Evolutionary conservation across 345 rosid genomes (phyloP).

Genomic region (Arabidopsis thaliana): TAIR10.1 NC_003070.9:11436501-11437000

Average conservation of each 20-base stretch:
- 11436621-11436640: conserved; percentile 24
- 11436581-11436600: conserved; percentile 36
- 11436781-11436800: conserved; percentile 19
- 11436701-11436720: background rate
- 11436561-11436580: background rate
- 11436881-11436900: conserved; percentile 6
- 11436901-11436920: background rate
- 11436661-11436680: conserved; percentile 16
- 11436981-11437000: conserved; percentile 8
- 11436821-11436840: background rate
- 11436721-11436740: background rate
- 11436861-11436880: background rate
- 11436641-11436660: background rate
- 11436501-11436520: conserved; percentile 33
- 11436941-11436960: background rate
- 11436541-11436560: conserved; percentile 24
- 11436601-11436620: background rate
- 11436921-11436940: background rate
- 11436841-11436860: conserved; percentile 6
- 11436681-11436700: background rate
- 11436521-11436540: conserved; percentile 26
- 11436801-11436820: conserved; percentile 8
- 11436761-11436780: background rate
- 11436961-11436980: background rate
- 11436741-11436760: background rate